These are phyloP conservation scores for Glycine latifolia DNA, from an alignment of 306 rosid species.

Conservation along the genomic window DNA sequence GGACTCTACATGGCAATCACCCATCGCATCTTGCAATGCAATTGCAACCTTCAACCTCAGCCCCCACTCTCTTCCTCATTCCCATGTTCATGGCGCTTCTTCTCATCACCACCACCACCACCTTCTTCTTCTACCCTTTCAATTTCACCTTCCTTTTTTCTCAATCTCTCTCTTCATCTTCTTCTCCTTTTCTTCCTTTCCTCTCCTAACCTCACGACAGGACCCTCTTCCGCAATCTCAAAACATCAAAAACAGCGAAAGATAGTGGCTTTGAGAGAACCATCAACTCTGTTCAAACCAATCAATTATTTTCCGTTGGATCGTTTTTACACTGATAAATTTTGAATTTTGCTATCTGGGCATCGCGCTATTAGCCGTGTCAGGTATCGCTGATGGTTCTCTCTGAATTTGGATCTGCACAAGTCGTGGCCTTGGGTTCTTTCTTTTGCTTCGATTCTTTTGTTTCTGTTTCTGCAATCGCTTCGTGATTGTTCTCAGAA, in stretches of 20 bases:
- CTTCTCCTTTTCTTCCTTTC: slow-evolving; percentile 1
- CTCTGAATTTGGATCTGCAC: slow-evolving; percentile 46
- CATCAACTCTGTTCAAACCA: slow-evolving; percentile 24
- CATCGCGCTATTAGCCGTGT: slow-evolving; percentile 14
- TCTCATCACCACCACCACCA: slow-evolving; percentile 48
- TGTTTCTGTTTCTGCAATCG: slow-evolving; percentile 1
- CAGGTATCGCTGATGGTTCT: slow-evolving; percentile 51
- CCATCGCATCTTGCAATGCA: slow-evolving; percentile 72
- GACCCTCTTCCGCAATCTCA: slow-evolving; percentile 27
- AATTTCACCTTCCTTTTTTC: slow-evolving; percentile 27
- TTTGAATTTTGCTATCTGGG: slow-evolving; percentile 36
- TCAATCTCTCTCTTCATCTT: not conserved
- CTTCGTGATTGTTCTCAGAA: slow-evolving; percentile 28
- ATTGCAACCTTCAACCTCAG: slow-evolving; percentile 34
- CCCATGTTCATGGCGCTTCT: slow-evolving; percentile 64
- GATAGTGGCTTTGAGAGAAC: slow-evolving; percentile 3
- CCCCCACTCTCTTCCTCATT: slow-evolving; percentile 7
- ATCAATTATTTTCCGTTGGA: slow-evolving; percentile 35
- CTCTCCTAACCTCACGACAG: not conserved
- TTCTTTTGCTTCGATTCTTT: not conserved
- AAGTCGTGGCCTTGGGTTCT: not conserved
- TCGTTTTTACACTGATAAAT: slow-evolving; percentile 37
- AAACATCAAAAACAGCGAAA: not conserved
- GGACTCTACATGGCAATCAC: slow-evolving; percentile 74
- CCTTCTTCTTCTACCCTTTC: slow-evolving; percentile 22